A percentile compares a stretch with the other conserved stretches of the same genome.
Evolutionary conservation across 2,329 filamentous ascomycete genomes (phyloP).

Genomic region (Cercospora zeae-maydis): DNA sequence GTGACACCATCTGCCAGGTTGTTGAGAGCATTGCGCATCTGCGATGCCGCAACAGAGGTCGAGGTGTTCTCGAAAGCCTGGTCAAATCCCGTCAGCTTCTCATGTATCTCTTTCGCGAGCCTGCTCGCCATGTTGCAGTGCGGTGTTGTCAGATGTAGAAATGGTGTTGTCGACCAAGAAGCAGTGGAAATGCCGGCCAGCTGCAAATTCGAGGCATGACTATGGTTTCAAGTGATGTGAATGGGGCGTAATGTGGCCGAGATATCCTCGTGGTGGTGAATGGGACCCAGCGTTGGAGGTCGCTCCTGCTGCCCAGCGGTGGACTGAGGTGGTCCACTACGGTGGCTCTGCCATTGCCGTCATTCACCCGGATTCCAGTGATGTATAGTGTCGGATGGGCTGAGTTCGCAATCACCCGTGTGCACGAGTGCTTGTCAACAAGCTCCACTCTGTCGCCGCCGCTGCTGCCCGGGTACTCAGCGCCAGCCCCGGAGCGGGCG

Average conservation of each 20-base stretch:
- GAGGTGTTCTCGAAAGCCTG: slow-evolving; percentile 99
- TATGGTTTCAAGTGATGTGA: not conserved
- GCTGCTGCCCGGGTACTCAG: not conserved
- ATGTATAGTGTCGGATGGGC: not conserved
- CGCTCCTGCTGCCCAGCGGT: not conserved
- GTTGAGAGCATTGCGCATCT: slow-evolving; percentile 98
- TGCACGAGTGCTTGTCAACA: not conserved
- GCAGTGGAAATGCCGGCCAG: not conserved
- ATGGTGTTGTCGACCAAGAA: not conserved
- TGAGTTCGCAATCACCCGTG: not conserved
- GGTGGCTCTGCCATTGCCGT: not conserved
- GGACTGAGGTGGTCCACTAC: not conserved
- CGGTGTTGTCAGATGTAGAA: not conserved
- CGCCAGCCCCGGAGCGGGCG: not conserved
- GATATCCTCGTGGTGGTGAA: not conserved
- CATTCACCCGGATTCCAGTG: not conserved
- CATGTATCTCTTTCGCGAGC: slow-evolving; percentile 10
- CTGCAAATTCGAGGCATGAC: not conserved
- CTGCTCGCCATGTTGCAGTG: slow-evolving; percentile 11
- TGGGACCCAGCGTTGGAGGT: not conserved
- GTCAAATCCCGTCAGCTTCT: slow-evolving; percentile 20
- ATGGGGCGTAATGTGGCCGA: not conserved
- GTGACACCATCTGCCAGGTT: slow-evolving; percentile 84
- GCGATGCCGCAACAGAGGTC: slow-evolving; percentile 92
- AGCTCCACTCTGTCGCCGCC: not conserved